Conservation (phyloP, 495 filamentous ascomycete genomes). For the Thermothielavioides terrestris region DNA sequence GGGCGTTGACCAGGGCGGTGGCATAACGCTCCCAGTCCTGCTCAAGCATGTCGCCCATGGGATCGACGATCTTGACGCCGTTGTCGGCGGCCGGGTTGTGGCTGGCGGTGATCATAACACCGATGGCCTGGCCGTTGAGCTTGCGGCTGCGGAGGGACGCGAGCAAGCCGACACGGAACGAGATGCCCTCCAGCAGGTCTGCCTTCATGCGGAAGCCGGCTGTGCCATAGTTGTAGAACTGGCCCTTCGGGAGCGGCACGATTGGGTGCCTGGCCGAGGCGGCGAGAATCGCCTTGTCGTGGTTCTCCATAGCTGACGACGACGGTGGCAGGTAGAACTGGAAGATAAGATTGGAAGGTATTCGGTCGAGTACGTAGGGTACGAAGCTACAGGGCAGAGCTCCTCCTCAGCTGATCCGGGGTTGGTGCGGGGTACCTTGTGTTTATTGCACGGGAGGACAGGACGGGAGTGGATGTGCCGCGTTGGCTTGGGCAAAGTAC, state of each 20-base stretch:
- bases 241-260: slow-evolving; percentile 53
- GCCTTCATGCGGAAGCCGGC: slow-evolving; percentile 65
- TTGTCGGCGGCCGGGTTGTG: slow-evolving; percentile 98
- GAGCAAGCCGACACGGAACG: slow-evolving; percentile 83
- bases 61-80: slow-evolving; percentile 96
- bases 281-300: slow-evolving; percentile 40
- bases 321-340: neutral
- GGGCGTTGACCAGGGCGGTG: slow-evolving; percentile 77
- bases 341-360: no score
- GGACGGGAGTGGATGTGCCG: no score
- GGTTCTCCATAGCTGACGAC: slow-evolving; percentile 4
- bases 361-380: no score
- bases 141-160: slow-evolving; percentile 87
- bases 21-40: slow-evolving; percentile 85
- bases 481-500: no score
- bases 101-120: slow-evolving; percentile 97
- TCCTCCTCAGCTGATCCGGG: neutral
- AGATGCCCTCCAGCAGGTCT: slow-evolving; percentile 72
- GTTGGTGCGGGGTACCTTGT: slow-evolving; percentile 1
- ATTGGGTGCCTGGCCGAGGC: slow-evolving; percentile 59
- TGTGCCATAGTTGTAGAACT: slow-evolving; percentile 84
- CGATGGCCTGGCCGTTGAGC: slow-evolving; percentile 80
- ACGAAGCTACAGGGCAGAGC: no score
- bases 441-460: neutral
- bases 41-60: slow-evolving; percentile 96